Base-by-base conservation (phyloP, 305 asterid genomes). In the Solanum hybrid region DNA sequence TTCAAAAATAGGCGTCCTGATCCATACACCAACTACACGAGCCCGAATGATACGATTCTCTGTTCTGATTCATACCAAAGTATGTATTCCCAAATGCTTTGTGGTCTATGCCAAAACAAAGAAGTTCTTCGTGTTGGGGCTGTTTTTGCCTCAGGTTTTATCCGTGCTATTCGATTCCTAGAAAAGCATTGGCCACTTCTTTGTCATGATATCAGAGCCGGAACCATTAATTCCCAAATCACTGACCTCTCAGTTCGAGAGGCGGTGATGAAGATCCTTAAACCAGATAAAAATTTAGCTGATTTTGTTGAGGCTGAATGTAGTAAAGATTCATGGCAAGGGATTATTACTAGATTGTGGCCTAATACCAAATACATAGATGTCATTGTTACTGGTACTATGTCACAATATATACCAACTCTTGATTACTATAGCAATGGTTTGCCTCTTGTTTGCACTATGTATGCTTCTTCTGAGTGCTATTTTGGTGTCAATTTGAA, bases 61-160 rank as follows among this genome's bases (percentile, higher is more conserved):
- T 96, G 98, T 89, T 92, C 94, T 4, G 99, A 96, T 71, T 94
- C 98, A 0, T 94, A 95, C 93, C 99, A 96, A 78, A 94, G 97
- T 93, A 96, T 96, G 98, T 96, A 95, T 90, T 92, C 98, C 19
- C 99, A 96, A 90, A 95, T 96, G 97, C 98, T 96, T 27, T 95
- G 98, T 87, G 99, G 99, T 11, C 94, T 96, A 22, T 88, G 91
- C 91, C 94, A 93, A n/a, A 90, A 91, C 93, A 22, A 17, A 10
- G 94, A 95, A 4, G 99, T 96, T 79, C 95, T 96, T 37, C 97
- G 99, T 37, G 98, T 95, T 31, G 99, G 99, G 60, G 99, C 99
- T 17, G 98, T 96, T 37, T 96, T 96, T 51, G 99, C 99, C 60
- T 96, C 99, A 1, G 98, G 98, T 4, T 96, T 96, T 90, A 95